Percentiles rank a stretch among this genome's conserved stretches.
Conservation (phyloP, 2,329 filamentous ascomycete genomes). For the Phialemonium atrogriseum region DNA sequence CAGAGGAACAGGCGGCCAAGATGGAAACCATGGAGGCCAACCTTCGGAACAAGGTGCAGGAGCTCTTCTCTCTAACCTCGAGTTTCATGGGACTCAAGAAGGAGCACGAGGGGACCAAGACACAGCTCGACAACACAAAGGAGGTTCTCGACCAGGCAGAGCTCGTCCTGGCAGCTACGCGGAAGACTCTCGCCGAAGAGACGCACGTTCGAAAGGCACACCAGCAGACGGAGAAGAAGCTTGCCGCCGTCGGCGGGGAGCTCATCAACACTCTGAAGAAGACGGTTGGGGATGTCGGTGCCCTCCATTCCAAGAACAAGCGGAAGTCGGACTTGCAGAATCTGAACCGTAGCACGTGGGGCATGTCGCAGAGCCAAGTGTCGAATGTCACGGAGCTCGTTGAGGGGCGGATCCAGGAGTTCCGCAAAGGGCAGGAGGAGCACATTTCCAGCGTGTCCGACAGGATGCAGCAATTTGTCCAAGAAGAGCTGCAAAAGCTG, state of each 20-base stretch:
- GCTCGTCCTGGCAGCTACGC: constrained; percentile 69
- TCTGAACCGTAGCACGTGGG: constrained; percentile 73
- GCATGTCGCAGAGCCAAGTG: constrained; percentile 66
- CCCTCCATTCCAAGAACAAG: constrained; percentile 77
- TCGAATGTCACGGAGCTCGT: constrained; percentile 68
- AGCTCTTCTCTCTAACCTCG: constrained; percentile 77
- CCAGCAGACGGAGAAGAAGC: constrained; percentile 70
- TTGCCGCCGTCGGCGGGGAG: constrained; percentile 64
- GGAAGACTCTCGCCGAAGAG: constrained; percentile 71
- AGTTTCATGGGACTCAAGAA: constrained; percentile 85
- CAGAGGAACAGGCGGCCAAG: constrained; percentile 85
- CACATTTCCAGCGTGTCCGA: constrained; percentile 60
- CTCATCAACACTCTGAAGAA: constrained; percentile 70
- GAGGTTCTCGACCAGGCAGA: constrained; percentile 82
- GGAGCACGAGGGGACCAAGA: constrained; percentile 71
- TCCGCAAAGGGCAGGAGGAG: constrained; percentile 64
- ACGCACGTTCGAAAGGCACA: constrained; percentile 73
- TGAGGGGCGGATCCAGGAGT: constrained; percentile 64
- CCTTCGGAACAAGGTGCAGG: constrained; percentile 86
- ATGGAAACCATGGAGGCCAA: constrained; percentile 89
- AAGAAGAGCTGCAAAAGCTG: constrained; percentile 64
- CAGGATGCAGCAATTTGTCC: constrained; percentile 71
- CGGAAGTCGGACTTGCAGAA: constrained; percentile 78
- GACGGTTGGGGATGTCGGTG: constrained; percentile 73
- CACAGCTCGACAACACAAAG: constrained; percentile 69